phyloP scores from a whole-genome alignment of 768 basidiomycete genomes.

The Termitomyces sp. region DNA sequence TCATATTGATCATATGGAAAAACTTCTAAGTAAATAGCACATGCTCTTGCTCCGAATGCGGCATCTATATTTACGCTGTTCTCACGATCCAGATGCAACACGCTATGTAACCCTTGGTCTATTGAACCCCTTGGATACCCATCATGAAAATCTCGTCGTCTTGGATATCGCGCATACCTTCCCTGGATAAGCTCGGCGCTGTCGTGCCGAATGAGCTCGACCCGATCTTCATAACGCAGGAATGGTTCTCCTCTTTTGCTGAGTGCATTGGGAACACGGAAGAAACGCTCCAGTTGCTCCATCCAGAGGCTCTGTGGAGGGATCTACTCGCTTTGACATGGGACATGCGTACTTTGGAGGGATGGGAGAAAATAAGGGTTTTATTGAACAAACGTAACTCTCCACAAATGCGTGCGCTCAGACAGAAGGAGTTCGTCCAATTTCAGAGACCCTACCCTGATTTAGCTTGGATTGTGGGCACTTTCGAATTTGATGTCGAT shows the following conservation, averaged over 20 bases:
- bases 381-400: not conserved
- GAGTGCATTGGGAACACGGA: not conserved
- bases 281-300: not conserved
- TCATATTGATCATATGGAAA: too few species aligned
- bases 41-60: too few species aligned
- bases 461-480: not conserved
- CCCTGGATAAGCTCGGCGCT: too few species aligned
- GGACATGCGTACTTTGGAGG: not conserved
- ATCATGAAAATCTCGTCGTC: too few species aligned
- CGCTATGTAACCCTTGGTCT: too few species aligned
- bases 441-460: not conserved
- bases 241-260: not conserved
- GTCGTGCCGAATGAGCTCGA: too few species aligned
- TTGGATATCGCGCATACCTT: too few species aligned
- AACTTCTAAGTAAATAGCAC: too few species aligned
- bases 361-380: not conserved
- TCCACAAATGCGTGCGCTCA: not conserved
- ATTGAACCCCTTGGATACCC: too few species aligned
- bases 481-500: not conserved
- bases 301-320: not conserved
- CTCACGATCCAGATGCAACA: too few species aligned
- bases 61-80: too few species aligned
- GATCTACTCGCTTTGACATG: not conserved
- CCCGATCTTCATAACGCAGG: not conserved
- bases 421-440: not conserved